phyloP scores from a whole-genome alignment of 345 rosid genomes.

The Euphorbia lathyris region DNA sequence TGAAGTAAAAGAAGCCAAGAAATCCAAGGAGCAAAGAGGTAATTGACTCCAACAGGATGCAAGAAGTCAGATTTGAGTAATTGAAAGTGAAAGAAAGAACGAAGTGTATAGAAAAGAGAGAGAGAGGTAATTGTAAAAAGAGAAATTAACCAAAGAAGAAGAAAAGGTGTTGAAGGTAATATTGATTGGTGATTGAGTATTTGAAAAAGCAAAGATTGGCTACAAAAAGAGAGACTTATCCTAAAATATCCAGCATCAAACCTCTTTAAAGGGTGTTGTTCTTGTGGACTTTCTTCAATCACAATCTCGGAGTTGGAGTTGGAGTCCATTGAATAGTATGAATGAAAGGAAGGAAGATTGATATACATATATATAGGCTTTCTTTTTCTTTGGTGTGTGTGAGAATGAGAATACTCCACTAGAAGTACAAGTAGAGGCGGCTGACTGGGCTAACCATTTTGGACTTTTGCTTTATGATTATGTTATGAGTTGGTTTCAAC shows the following conservation, averaged over 20 bases:
- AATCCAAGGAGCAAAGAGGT: constrained; percentile 32
- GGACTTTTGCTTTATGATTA: constrained; percentile 1
- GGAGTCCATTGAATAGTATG: background rate
- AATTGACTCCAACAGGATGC: constrained; percentile 29
- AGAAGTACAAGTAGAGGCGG: too few species aligned
- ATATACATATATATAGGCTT: background rate
- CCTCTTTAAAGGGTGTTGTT: background rate
- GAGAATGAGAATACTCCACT: background rate
- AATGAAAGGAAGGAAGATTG: background rate
- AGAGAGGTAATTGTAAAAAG: constrained; percentile 17
- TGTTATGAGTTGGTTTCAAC: constrained; percentile 1
- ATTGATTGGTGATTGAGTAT: constrained; percentile 17
- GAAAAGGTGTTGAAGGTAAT: constrained; percentile 21
- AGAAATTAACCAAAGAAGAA: constrained; percentile 24
- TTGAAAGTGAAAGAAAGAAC: constrained; percentile 22
- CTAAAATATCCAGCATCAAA: constrained; percentile 32
- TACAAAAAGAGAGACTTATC: constrained; percentile 23
- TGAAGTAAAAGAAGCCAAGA: constrained; percentile 30
- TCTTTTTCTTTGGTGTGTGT: too few species aligned
- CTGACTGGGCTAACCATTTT: constrained; percentile 8
- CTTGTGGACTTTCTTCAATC: background rate
- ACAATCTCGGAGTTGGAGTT: constrained; percentile 3
- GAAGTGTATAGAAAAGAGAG: constrained; percentile 22
- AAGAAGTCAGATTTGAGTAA: constrained; percentile 26
- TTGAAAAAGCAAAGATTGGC: constrained; percentile 29